Percentiles rank a stretch among this genome's conserved stretches.
phyloP scores from a whole-genome alignment of 345 rosid species.

The Syzygium grande region DNA sequence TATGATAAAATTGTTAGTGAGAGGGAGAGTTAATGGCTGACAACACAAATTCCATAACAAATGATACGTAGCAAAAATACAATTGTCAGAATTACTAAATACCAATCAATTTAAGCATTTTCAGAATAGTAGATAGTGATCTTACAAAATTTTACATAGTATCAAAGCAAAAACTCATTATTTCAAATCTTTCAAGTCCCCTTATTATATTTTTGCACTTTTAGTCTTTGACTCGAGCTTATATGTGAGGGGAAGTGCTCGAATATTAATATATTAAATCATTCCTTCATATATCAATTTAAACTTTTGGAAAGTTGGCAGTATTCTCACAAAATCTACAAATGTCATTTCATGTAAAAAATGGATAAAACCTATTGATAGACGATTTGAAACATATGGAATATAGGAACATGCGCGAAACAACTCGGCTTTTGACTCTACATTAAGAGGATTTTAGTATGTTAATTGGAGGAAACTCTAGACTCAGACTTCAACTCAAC shows the following conservation, averaged over 20 bases:
- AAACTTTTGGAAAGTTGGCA: not conserved
- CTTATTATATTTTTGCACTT: not conserved
- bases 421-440: not conserved
- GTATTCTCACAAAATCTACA: not conserved
- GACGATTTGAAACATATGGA: not conserved
- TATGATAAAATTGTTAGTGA: not conserved
- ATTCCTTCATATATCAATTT: not conserved
- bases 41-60: not conserved
- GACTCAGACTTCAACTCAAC: not conserved
- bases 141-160: not conserved
- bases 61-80: not conserved
- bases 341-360: not conserved
- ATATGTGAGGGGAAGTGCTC: not conserved
- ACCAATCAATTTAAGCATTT: not conserved
- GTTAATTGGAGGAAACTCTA: not conserved
- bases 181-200: too few relatives aligned
- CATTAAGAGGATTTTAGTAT: not conserved
- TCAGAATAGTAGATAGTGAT: accelerated
- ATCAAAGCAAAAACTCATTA: not conserved
- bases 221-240: not conserved
- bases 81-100: not conserved
- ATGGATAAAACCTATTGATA: not conserved
- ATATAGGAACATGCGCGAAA: not conserved
- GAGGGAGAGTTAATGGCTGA: not conserved
- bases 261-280: not conserved